Base-by-base conservation (phyloP, 108 stramenopile species). In the Cyclotella baltica region DNA sequence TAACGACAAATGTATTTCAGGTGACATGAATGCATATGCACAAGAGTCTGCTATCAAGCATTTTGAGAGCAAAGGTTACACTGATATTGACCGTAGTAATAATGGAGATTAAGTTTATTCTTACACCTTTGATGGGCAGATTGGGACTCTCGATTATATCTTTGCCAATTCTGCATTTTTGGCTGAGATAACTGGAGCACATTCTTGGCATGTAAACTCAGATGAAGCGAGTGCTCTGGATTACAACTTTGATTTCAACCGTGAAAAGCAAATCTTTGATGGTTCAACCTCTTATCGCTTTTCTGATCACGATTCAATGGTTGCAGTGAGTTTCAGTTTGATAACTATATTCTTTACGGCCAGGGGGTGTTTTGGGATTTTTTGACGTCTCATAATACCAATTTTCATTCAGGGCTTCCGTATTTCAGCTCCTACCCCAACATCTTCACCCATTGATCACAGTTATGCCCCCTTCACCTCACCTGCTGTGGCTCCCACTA, bases 11-110 rank as follows among this genome's bases (percentile, higher is more conserved):
- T n/a, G n/a, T n/a, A n/a, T n/a, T n/a, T n/a, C n/a, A n/a, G 84
- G 84, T 50, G 84, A 85, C 46, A 72, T 80, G 61, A 85, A 85
- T 35, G 11, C 84, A 1, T 85, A 85, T 37, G 74, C 78, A 31
- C 38, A 19, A 33, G 84, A 85, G 68, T 64, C 64, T 62, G 75
- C 84, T 16, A 62, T 85, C 43, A 47, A 47, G 47, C 33, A 53
- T 33, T 55, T 85, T 28, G 51, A 57, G 19, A 64, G 51, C 38
- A 59, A 40, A 11, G 78, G 84, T 2, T 79, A 76, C 27, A 75
- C 38, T 30, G 57, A 80, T 62, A 38, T 76, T 22, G 75, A 80
- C 1, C 30, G 23, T 9, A 0, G 40, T 4, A 52, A 52, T 29
- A 67, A 67, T 19, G 62, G 51, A 4, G 51, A 61, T 23, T 27